Evolutionary conservation across 441 rosid genomes (phyloP).

Genomic region (Cnidoscolus chayamansa): DNA sequence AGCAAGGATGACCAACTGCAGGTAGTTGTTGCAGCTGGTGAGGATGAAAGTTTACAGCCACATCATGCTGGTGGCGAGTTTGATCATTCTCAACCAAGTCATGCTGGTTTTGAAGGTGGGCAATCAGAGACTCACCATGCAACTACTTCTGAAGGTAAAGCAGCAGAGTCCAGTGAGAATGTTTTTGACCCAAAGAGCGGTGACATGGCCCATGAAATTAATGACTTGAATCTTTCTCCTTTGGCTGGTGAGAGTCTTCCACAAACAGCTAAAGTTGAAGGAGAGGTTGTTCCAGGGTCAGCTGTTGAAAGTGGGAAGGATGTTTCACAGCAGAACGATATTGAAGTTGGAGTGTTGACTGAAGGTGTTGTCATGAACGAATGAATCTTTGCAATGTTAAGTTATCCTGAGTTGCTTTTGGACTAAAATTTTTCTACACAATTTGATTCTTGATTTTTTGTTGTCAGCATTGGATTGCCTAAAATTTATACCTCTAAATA

Average conservation of each 20-base stretch:
- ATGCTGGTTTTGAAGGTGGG: constrained; percentile 11
- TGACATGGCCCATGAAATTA: constrained; percentile 4
- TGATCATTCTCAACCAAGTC: not conserved
- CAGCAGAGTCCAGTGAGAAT: constrained; percentile 4
- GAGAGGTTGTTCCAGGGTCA: constrained; percentile 8
- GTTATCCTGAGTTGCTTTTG: not conserved
- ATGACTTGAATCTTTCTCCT: constrained; percentile 19
- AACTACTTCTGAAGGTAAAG: constrained; percentile 9
- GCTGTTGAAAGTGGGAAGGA: not conserved
- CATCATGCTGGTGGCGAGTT: constrained; percentile 6
- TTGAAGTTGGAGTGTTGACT: constrained; percentile 1
- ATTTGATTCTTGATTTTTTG: not conserved
- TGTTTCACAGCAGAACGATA: constrained; percentile 11
- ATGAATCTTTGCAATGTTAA: not conserved
- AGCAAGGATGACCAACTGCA: constrained; percentile 14
- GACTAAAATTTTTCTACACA: not conserved
- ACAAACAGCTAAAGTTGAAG: constrained; percentile 12
- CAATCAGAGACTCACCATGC: not conserved
- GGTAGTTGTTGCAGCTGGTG: constrained; percentile 20
- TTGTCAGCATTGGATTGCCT: not conserved
- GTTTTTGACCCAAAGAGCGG: constrained; percentile 17
- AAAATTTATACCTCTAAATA: not conserved
- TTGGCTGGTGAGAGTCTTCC: constrained; percentile 13
- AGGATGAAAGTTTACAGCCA: constrained; percentile 9
- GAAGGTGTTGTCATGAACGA: constrained; percentile 1